Percentiles rank a stretch among this genome's conserved stretches.
phyloP scores from a whole-genome alignment of 2,329 filamentous ascomycete species.

The Sclerotinia glacialis region DNA sequence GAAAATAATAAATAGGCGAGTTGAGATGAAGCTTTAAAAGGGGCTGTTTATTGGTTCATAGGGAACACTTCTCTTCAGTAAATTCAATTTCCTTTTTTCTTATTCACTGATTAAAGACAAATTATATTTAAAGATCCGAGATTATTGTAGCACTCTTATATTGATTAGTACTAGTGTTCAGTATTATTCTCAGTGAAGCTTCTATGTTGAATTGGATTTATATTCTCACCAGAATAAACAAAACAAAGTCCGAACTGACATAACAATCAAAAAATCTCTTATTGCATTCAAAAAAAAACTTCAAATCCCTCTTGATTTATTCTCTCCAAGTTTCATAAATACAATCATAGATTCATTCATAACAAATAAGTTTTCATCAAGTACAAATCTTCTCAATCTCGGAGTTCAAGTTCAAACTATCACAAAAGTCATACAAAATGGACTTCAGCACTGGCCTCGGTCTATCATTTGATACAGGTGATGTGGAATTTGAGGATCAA shows the following conservation, averaged over 20 bases:
- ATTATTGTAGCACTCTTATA: neutral
- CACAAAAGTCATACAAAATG: neutral
- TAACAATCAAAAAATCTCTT: neutral
- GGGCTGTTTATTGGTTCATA: neutral
- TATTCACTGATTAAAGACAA: neutral
- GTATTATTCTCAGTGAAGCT: neutral
- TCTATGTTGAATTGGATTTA: neutral
- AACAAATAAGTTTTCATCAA: neutral
- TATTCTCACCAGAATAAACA: neutral
- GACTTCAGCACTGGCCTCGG: conserved; percentile 8
- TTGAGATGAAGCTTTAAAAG: neutral
- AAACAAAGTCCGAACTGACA: neutral
- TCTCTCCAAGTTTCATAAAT: neutral
- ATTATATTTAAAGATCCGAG: neutral
- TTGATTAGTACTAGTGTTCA: neutral
- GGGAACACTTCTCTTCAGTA: neutral
- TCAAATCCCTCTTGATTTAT: neutral
- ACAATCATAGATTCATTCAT: neutral
- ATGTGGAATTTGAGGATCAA: neutral
- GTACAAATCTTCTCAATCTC: neutral
- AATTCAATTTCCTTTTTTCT: neutral
- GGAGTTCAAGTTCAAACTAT: neutral
- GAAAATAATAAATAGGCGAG: neutral
- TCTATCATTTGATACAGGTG: neutral
- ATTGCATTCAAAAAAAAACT: neutral